A percentile compares a stretch with the other conserved stretches of the same genome.
phyloP scores from a whole-genome alignment of 2,329 filamentous ascomycete species.

The Phaeosphaeria sp. region DNA sequence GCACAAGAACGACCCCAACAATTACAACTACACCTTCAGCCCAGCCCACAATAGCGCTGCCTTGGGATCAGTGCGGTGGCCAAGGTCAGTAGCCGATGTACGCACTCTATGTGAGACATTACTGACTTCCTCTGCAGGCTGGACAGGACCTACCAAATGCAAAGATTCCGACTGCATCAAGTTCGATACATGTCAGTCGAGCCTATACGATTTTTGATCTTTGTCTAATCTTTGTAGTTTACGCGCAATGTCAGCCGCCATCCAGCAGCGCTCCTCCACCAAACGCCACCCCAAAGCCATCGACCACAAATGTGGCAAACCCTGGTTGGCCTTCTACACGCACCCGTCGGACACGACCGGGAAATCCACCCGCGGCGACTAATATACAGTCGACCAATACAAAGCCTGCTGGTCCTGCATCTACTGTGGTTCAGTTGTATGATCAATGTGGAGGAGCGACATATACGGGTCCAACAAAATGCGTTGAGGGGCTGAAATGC shows the following conservation, averaged over 20 bases:
- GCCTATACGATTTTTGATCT: background rate
- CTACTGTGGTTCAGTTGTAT: slow-evolving; percentile 16
- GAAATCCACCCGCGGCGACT: background rate
- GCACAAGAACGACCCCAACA: slow-evolving; percentile 11
- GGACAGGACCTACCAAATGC: slow-evolving; percentile 20
- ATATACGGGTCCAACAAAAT: slow-evolving; percentile 11
- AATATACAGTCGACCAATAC: background rate
- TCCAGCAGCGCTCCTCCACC: slow-evolving; percentile 1
- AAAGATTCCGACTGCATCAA: slow-evolving; percentile 17
- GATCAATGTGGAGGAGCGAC: slow-evolving; percentile 20
- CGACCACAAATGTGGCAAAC: background rate
- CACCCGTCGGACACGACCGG: slow-evolving; percentile 4
- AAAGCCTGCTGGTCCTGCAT: slow-evolving; percentile 5
- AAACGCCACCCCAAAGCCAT: background rate
- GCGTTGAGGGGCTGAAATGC: slow-evolving; percentile 15
- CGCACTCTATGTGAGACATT: too few species aligned
- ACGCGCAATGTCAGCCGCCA: slow-evolving; percentile 15
- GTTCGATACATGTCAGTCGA: slow-evolving; percentile 13
- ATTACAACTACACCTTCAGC: slow-evolving; percentile 5
- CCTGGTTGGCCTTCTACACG: slow-evolving; percentile 8
- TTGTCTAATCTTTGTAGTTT: slow-evolving; percentile 3
- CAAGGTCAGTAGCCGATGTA: too few species aligned
- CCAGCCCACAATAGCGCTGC: slow-evolving; percentile 13
- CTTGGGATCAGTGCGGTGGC: slow-evolving; percentile 24
- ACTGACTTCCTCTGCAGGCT: too few species aligned